These are phyloP conservation scores for Fusarium sp. DNA, from an alignment of 2,329 filamentous ascomycete genomes.

Conservation along the genomic window DNA sequence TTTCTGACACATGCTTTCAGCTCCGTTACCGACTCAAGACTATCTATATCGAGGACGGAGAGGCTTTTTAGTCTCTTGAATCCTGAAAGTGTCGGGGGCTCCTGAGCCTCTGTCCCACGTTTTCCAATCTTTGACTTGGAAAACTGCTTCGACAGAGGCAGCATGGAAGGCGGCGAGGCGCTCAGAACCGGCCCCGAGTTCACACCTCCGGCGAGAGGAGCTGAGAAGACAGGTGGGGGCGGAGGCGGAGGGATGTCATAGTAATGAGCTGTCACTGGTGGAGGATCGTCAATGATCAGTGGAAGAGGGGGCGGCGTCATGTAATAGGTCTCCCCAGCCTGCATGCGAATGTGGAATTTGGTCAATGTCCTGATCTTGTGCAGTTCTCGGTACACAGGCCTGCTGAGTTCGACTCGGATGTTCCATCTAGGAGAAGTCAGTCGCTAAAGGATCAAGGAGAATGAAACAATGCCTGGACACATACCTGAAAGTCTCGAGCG, in stretches of 20 bases:
- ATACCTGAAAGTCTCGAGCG: constrained; percentile 65
- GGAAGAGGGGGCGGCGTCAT: constrained; percentile 58
- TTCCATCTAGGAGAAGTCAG: constrained; percentile 60
- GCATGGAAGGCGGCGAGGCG: constrained; percentile 44
- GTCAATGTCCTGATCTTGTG: constrained; percentile 62
- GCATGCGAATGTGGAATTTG: constrained; percentile 65
- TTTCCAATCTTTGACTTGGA: constrained; percentile 48
- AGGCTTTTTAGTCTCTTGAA: constrained; percentile 64
- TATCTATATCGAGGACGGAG: constrained; percentile 67
- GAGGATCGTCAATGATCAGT: constrained; percentile 38
- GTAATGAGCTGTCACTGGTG: constrained; percentile 47
- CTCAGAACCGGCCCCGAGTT: constrained; percentile 30
- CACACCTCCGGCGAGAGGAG: constrained; percentile 22
- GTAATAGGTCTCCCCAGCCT: constrained; percentile 64
- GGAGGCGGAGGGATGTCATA: constrained; percentile 40
- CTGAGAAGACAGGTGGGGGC: constrained; percentile 33
- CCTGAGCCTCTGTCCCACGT: constrained; percentile 44
- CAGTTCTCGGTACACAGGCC: constrained; percentile 63
- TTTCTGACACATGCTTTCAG: constrained; percentile 63
- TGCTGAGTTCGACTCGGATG: constrained; percentile 67
- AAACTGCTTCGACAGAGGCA: constrained; percentile 48
- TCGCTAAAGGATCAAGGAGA: not conserved
- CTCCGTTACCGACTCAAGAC: constrained; percentile 62
- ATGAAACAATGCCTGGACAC: constrained; percentile 35
- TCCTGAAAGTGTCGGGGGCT: constrained; percentile 62